Evolutionary conservation across 140 eudicot species (phyloP).

Genomic region (Anethum foeniculum): DNA sequence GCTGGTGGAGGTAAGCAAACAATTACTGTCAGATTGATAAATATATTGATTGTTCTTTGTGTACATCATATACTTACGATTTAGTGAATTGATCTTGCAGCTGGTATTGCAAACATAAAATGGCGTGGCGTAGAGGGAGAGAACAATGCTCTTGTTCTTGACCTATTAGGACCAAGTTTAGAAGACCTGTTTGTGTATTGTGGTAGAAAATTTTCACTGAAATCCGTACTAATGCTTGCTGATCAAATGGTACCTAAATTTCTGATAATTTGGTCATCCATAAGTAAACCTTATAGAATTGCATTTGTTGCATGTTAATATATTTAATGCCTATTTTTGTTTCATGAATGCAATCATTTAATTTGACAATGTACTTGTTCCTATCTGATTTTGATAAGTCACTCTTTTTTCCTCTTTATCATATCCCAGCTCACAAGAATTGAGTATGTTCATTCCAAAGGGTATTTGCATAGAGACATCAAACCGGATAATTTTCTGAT

Average conservation of each 20-base stretch:
- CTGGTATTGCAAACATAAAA: conserved; percentile 51
- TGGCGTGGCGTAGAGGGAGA: conserved; percentile 78
- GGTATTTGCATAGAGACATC: conserved; percentile 73
- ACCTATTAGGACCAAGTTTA: conserved; percentile 76
- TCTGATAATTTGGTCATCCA: background rate
- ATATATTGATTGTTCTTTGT: background rate
- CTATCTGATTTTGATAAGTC: background rate
- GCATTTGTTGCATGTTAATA: background rate
- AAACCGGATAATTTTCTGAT: conserved; percentile 87
- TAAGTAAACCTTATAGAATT: background rate
- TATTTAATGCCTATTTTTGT: background rate
- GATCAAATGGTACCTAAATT: conserved; percentile 63
- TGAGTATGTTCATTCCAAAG: conserved; percentile 55
- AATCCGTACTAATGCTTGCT: conserved; percentile 76
- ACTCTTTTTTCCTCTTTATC: background rate
- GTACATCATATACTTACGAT: background rate
- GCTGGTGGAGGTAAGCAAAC: conserved; percentile 33
- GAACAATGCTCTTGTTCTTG: conserved; percentile 71
- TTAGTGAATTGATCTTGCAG: conserved; percentile 18
- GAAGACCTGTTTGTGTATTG: conserved; percentile 74
- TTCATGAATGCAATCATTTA: background rate
- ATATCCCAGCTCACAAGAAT: conserved; percentile 48
- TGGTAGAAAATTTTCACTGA: conserved; percentile 62
- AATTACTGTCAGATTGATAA: background rate
- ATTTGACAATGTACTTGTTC: background rate